phyloP scores from a whole-genome alignment of 1,284 basidiomycete genomes.

The Bjerkandera adusta region DNA sequence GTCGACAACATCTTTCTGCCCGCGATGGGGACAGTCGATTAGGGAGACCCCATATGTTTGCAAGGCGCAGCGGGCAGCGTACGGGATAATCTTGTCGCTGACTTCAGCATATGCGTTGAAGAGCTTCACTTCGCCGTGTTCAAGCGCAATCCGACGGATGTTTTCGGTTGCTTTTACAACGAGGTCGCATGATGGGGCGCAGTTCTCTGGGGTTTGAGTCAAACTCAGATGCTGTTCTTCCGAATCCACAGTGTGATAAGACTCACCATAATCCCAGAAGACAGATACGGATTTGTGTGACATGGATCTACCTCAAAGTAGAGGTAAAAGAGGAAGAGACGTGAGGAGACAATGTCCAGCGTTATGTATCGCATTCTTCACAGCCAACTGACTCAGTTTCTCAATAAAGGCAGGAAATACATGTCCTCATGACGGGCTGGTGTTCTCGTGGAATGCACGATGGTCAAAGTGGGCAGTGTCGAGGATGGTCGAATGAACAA shows the following conservation, averaged over 20 bases:
- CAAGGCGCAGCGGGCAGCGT: conserved; percentile 46
- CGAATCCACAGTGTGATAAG: not conserved
- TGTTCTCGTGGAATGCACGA: too few species aligned
- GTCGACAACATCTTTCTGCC: conserved; percentile 39
- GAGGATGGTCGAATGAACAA: too few species aligned
- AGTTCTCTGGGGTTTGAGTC: conserved; percentile 44
- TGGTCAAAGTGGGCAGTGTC: too few species aligned
- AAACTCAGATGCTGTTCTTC: not conserved
- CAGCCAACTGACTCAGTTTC: too few species aligned
- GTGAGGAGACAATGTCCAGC: not conserved
- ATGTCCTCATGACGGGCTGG: too few species aligned
- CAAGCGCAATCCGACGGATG: conserved; percentile 26
- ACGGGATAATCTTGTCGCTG: conserved; percentile 28
- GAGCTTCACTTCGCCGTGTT: conserved; percentile 27
- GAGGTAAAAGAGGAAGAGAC: not conserved
- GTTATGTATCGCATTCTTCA: too few species aligned
- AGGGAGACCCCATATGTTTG: conserved; percentile 37
- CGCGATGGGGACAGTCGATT: conserved; percentile 44
- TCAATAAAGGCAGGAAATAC: too few species aligned
- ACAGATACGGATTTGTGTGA: conserved; percentile 40
- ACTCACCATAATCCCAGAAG: conserved; percentile 64
- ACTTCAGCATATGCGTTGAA: conserved; percentile 53
- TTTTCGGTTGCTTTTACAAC: conserved; percentile 27
- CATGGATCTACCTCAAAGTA: conserved; percentile 3
- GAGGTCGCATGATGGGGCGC: conserved; percentile 42